These are phyloP conservation scores for Phytopythium delawarense DNA, from an alignment of 352 stramenopile genomes.

Conservation along the genomic window DNA sequence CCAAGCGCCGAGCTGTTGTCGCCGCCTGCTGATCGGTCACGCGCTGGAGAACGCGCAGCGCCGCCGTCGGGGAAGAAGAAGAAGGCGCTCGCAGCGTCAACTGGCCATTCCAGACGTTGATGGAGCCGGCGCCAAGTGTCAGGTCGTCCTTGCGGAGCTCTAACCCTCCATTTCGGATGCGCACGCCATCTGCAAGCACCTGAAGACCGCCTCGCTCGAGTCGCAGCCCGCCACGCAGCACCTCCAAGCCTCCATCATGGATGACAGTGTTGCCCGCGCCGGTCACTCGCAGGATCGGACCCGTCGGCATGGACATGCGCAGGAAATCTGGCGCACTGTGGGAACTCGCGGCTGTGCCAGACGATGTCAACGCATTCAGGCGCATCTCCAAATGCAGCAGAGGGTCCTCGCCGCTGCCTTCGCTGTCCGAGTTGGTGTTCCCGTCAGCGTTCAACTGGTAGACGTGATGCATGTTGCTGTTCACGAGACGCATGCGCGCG, in stretches of 20 bases:
- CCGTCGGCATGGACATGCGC: constrained; percentile 28
- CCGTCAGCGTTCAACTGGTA: constrained; percentile 20
- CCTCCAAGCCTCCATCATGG: constrained; percentile 50
- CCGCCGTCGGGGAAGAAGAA: constrained; percentile 6
- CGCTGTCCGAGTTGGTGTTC: not conserved
- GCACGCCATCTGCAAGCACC: constrained; percentile 53
- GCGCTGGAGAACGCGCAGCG: constrained; percentile 20
- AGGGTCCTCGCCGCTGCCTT: constrained; percentile 7
- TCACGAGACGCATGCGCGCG: constrained; percentile 36
- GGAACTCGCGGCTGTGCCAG: constrained; percentile 12
- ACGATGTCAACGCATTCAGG: constrained; percentile 1
- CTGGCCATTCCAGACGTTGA: constrained; percentile 43
- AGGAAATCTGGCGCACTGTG: constrained; percentile 37
- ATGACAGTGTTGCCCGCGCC: constrained; percentile 49
- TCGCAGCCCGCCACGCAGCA: constrained; percentile 51
- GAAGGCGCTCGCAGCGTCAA: constrained; percentile 18
- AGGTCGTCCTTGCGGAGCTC: constrained; percentile 41
- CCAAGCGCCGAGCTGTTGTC: constrained; percentile 6
- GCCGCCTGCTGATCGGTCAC: constrained; percentile 8
- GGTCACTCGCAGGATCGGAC: constrained; percentile 47
- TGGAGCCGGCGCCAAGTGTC: constrained; percentile 26
- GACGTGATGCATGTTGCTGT: constrained; percentile 31
- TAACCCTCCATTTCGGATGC: constrained; percentile 35
- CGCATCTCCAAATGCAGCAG: constrained; percentile 36
- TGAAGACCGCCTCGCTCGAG: constrained; percentile 54